Base-by-base conservation (phyloP, 116 monocot species). In the Phalaenopsis hybrid region DNA sequence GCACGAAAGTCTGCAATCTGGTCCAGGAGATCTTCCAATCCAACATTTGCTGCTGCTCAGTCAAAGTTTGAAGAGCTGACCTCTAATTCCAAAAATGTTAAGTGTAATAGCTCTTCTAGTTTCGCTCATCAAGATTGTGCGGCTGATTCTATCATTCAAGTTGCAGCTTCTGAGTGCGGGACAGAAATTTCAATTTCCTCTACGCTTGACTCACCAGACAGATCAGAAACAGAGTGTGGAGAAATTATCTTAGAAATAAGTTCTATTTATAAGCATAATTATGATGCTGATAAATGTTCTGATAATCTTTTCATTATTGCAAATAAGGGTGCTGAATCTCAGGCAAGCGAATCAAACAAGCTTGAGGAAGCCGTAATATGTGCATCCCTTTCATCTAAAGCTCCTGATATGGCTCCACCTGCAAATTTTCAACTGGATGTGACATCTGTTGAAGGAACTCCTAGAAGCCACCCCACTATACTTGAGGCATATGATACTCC, bases 111-210 rank as follows among this genome's bases (percentile, higher is more conserved):
- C 55, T 55, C 55, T 55, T 16, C 61, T n/a, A 85, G 75, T 74
- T 58, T 79, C 50, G 1, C 82, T 75, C 68, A 28, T 84, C 80
- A 82, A 77, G 88, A 88, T 79, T 72, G 45, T 72, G 61, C 83
- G 43, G 28, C 45, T 50, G 83, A 82, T 82, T 17, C 81, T 70
- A 85, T 57, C 82, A 28, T 79, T 84, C 85, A 37, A 34, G 73
- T 73, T 34, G 37, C 73, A 4, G 28, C 80, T 55, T 98, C 98
- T 44, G 92, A 98, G 79, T 94, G 95, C 84, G 94, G 95, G 10
- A 94, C 98, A n/a, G 93, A 95, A 81, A 98, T 94, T 69, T 94
- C 95, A 23, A 89, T 95, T 52, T 92, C 98, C 4, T 95, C 98
- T 3, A 93, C 93, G 48, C 92, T 98, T 4, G 75, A 75, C n/a